A percentile compares a stretch with the other conserved stretches of the same genome.
phyloP scores from a whole-genome alignment of 1,284 basidiomycete genomes.

The Rugosomyces carneus region DNA sequence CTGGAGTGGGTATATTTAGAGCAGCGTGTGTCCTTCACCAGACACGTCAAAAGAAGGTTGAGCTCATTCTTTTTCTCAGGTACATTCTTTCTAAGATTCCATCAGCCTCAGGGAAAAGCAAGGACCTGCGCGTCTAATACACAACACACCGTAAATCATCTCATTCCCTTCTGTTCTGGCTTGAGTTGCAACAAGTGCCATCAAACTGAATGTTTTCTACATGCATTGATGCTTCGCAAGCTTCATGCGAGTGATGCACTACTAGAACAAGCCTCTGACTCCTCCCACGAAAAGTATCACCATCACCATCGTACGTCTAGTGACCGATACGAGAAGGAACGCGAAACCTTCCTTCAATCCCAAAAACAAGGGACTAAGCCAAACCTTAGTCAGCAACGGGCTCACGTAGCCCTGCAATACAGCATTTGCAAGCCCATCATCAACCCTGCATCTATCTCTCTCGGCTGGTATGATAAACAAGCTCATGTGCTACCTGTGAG shows the following conservation, averaged over 20 bases:
- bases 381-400: slow-evolving; percentile 24
- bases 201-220: slow-evolving; percentile 40
- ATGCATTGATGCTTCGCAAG: slow-evolving; percentile 36
- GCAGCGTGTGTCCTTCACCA: slow-evolving; percentile 30
- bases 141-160: slow-evolving; percentile 19
- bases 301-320: slow-evolving; percentile 30
- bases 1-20: slow-evolving; percentile 24
- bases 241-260: slow-evolving; percentile 52
- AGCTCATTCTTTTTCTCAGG: not conserved
- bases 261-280: slow-evolving; percentile 25
- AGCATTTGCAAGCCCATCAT: slow-evolving; percentile 33
- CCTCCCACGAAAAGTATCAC: slow-evolving; percentile 37
- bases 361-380: slow-evolving; percentile 32
- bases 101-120: slow-evolving; percentile 7
- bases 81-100: not conserved
- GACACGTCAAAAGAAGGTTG: slow-evolving; percentile 17
- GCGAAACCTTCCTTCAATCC: slow-evolving; percentile 21
- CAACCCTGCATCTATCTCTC: slow-evolving; percentile 25
- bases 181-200: slow-evolving; percentile 49
- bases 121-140: slow-evolving; percentile 13
- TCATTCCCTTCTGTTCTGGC: slow-evolving; percentile 18
- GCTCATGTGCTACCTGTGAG: slow-evolving; percentile 11
- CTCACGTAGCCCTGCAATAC: slow-evolving; percentile 31
- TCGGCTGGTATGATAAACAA: slow-evolving; percentile 48
- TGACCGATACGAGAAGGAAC: slow-evolving; percentile 21